Conservation (phyloP, 331 rosid genomes). For the Dryas integrifolia region DNA sequence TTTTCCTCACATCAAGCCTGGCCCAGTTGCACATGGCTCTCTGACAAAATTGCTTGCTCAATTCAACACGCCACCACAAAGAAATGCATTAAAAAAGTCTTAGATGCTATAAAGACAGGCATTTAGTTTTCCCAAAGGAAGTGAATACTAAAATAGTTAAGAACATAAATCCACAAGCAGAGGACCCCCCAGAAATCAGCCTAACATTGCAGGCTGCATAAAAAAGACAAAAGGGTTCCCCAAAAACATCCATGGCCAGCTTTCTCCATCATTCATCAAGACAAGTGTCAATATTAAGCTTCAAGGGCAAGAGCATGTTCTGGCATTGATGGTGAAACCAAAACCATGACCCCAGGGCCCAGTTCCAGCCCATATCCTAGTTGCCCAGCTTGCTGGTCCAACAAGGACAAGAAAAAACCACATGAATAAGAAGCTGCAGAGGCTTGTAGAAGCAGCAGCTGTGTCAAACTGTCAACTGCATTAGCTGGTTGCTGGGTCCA, state of each 20-base stretch:
- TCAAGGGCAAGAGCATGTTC: conserved; percentile 18
- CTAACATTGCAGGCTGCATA: conserved; percentile 2
- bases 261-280: background rate
- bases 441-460: background rate
- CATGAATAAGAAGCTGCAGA: conserved; percentile 19
- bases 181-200: background rate
- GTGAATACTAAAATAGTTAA: background rate
- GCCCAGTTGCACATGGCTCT: background rate
- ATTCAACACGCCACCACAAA: conserved; percentile 11
- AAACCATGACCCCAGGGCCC: conserved; percentile 23
- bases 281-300: conserved; percentile 12
- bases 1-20: background rate
- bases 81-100: background rate
- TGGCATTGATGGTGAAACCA: conserved; percentile 25
- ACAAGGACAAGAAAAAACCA: conserved; percentile 21
- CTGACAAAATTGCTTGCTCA: background rate
- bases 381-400: conserved; percentile 24
- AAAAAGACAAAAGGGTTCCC: conserved; percentile 3
- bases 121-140: too few species aligned
- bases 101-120: background rate
- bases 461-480: conserved; percentile 11
- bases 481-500: conserved; percentile 39
- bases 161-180: background rate
- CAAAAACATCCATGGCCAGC: conserved; percentile 2
- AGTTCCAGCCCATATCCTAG: conserved; percentile 21